These are phyloP conservation scores for Paraconiothyrium sp. DNA, from an alignment of 2,329 filamentous ascomycete species.

Conservation along the genomic window DNA sequence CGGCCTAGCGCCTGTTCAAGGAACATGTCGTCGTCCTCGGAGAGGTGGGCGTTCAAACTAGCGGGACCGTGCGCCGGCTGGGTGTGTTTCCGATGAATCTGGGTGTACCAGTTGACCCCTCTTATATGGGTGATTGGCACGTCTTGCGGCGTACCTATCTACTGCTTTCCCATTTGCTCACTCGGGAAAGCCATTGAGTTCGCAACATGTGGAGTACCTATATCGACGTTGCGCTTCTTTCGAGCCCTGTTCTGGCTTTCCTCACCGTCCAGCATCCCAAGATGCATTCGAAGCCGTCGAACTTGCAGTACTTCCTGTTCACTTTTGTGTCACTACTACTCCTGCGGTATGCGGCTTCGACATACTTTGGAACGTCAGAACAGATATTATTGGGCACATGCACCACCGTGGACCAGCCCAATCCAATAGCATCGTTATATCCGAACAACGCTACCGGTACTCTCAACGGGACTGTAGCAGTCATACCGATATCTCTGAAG, in stretches of 20 bases:
- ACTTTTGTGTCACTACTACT: conserved; percentile 39
- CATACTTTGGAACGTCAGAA: conserved; percentile 21
- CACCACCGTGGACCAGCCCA: conserved; percentile 50
- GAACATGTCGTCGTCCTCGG: not conserved
- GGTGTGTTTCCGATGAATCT: conserved; percentile 17
- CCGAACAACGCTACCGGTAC: conserved; percentile 62
- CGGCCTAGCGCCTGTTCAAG: conserved; percentile 4
- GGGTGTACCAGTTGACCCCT: conserved; percentile 10
- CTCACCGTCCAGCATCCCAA: conserved; percentile 35
- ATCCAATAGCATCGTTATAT: conserved; percentile 60
- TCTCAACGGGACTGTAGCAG: conserved; percentile 63
- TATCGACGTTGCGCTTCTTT: conserved; percentile 44
- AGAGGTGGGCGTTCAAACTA: conserved; percentile 7
- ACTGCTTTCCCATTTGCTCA: conserved; percentile 11
- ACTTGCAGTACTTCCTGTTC: conserved; percentile 38
- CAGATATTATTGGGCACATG: conserved; percentile 26
- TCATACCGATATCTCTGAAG: conserved; percentile 62
- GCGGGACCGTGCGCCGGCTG: conserved; percentile 14
- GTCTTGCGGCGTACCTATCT: conserved; percentile 6
- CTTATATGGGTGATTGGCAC: conserved; percentile 16
- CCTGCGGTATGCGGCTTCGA: conserved; percentile 33
- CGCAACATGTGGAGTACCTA: conserved; percentile 37
- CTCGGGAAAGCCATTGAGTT: conserved; percentile 2
- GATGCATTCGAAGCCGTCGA: conserved; percentile 33
- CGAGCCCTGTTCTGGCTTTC: conserved; percentile 43